Evolutionary conservation across 2,329 filamentous ascomycete species (phyloP).

Genomic region (Botrytis elliptica): DNA sequence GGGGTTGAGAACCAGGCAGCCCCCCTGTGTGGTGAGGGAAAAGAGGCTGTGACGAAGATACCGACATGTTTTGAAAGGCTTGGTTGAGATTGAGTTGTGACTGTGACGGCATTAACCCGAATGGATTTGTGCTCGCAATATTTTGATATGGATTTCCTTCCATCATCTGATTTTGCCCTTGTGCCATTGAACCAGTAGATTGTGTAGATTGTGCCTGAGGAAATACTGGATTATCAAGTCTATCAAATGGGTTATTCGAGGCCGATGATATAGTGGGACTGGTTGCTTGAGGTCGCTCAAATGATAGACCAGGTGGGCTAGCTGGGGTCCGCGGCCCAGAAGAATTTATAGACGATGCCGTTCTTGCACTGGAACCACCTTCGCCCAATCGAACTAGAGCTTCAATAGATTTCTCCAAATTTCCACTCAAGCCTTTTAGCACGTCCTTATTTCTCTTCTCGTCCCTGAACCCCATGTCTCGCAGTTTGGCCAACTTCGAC

Average conservation of each 20-base stretch:
- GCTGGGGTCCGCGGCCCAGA: slow-evolving; percentile 52
- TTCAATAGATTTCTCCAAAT: slow-evolving; percentile 83
- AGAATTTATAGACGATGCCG: slow-evolving; percentile 46
- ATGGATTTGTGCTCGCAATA: slow-evolving; percentile 61
- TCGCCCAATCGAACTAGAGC: slow-evolving; percentile 81
- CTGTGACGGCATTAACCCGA: slow-evolving; percentile 49
- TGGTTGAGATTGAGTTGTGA: slow-evolving; percentile 50
- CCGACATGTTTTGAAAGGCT: slow-evolving; percentile 72
- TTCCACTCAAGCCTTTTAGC: slow-evolving; percentile 78
- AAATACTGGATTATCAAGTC: slow-evolving; percentile 42
- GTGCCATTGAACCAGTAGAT: slow-evolving; percentile 61
- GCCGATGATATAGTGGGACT: slow-evolving; percentile 44
- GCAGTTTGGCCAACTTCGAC: slow-evolving; percentile 71
- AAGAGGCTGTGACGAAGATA: slow-evolving; percentile 59
- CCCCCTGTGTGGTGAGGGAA: slow-evolving; percentile 77
- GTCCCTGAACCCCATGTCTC: slow-evolving; percentile 91
- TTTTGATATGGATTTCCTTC: slow-evolving; percentile 36
- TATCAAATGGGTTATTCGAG: slow-evolving; percentile 62
- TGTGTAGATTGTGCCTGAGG: slow-evolving; percentile 64
- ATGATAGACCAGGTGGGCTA: slow-evolving; percentile 33
- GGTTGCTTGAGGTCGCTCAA: slow-evolving; percentile 32
- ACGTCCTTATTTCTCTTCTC: slow-evolving; percentile 77
- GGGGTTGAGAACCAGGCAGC: slow-evolving; percentile 43
- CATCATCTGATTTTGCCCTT: slow-evolving; percentile 44
- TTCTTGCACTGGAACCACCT: slow-evolving; percentile 44